Evolutionary conservation across 1,284 basidiomycete species (phyloP).

Genomic region (Rhodotorula sp.): DNA sequence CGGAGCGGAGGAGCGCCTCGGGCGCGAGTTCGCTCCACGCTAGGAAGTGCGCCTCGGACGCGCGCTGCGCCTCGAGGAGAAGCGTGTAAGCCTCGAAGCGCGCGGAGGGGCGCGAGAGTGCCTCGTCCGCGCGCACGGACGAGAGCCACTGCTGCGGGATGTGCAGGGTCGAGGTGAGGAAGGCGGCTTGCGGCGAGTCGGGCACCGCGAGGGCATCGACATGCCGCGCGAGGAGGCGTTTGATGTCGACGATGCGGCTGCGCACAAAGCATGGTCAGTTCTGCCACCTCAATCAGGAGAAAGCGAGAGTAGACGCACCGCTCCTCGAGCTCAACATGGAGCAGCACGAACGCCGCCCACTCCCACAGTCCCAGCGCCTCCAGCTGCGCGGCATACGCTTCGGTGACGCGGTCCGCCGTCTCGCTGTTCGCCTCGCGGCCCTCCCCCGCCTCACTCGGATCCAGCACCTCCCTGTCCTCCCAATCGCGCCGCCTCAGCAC

Average conservation of each 20-base stretch:
- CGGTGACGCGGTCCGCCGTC: conserved; percentile 77
- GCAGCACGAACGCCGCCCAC: conserved; percentile 82
- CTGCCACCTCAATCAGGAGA: neutral
- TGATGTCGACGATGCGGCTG: conserved; percentile 76
- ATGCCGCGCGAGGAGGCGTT: conserved; percentile 75
- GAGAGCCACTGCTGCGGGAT: conserved; percentile 80
- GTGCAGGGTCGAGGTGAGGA: conserved; percentile 72
- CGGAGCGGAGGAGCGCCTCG: conserved; percentile 80
- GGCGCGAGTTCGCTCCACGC: conserved; percentile 82
- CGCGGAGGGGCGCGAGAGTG: conserved; percentile 55
- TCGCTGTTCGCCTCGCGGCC: conserved; percentile 61
- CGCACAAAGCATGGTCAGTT: neutral
- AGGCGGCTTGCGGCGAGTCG: conserved; percentile 58
- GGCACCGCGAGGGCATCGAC: conserved; percentile 70
- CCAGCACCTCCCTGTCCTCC: conserved; percentile 63
- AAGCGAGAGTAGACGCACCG: conserved; percentile 60
- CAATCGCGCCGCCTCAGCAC: conserved; percentile 83
- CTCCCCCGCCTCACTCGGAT: conserved; percentile 50
- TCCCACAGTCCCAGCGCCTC: conserved; percentile 79
- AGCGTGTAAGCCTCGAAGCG: conserved; percentile 73
- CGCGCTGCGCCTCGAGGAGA: conserved; percentile 70
- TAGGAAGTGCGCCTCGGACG: conserved; percentile 75
- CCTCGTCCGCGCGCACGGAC: conserved; percentile 63
- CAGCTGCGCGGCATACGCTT: conserved; percentile 82
- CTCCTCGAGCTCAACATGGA: conserved; percentile 78